Conservation (phyloP, 805 yeast species). For the Wickerhamiella brachini region DNA sequence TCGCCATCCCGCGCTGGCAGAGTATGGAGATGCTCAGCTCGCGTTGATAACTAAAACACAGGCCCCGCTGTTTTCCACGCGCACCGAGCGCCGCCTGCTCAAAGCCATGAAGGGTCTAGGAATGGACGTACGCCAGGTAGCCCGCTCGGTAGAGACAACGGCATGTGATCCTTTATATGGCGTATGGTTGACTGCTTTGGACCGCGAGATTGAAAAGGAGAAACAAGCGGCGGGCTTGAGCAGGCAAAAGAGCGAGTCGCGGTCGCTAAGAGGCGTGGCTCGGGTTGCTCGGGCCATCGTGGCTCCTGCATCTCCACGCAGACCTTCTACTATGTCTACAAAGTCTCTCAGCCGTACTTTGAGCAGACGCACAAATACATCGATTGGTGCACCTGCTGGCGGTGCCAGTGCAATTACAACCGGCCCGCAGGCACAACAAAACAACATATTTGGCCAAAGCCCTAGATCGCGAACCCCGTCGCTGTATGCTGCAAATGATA, state of each 20-base stretch:
- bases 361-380: neutral
- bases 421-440: neutral
- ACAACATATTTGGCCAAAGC: neutral
- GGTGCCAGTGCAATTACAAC: neutral
- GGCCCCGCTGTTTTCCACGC: conserved; percentile 29
- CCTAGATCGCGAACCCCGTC: neutral
- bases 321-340: neutral
- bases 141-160: conserved; percentile 11
- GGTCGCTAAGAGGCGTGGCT: conserved; percentile 5
- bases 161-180: conserved; percentile 20
- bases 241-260: conserved; percentile 5
- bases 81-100: conserved; percentile 13
- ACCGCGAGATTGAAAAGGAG: conserved; percentile 5
- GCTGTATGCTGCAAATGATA: neutral
- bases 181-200: conserved; percentile 19
- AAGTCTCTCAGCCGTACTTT: neutral
- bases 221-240: neutral
- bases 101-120: conserved; percentile 17
- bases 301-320: neutral
- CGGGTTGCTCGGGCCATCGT: conserved; percentile 8
- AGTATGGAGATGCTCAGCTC: conserved; percentile 31
- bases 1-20: conserved; percentile 35
- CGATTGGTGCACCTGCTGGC: neutral
- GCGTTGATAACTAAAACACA: conserved; percentile 26
- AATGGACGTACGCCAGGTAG: conserved; percentile 15